A percentile compares a stretch with the other conserved stretches of the same genome.
phyloP scores from a whole-genome alignment of 2,329 filamentous ascomycete species.

The Clonostachys sp. region DNA sequence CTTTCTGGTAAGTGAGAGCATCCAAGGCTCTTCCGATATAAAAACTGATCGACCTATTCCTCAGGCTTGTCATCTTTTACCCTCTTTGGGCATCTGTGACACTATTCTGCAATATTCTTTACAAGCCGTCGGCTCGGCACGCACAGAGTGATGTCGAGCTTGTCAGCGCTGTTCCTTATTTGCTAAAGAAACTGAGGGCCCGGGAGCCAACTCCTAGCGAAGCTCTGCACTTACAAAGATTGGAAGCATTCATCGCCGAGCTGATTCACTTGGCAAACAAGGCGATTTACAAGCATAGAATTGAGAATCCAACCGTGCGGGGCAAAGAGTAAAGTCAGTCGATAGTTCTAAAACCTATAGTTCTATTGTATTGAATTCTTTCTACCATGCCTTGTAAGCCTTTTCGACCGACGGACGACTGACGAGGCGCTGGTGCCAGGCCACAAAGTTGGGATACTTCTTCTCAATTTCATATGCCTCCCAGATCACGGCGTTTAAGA shows the following conservation, averaged over 20 bases:
- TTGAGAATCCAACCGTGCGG: too few relatives aligned
- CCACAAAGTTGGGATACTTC: slow-evolving; percentile 24
- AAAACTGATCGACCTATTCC: too few relatives aligned
- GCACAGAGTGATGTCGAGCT: too few relatives aligned
- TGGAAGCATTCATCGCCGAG: too few relatives aligned
- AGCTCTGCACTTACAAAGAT: too few relatives aligned
- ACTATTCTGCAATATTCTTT: slow-evolving; percentile 50
- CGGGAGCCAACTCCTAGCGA: too few relatives aligned
- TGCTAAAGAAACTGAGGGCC: too few relatives aligned
- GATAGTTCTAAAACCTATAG: too few relatives aligned
- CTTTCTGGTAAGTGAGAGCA: slow-evolving; percentile 40
- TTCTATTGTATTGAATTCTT: background rate
- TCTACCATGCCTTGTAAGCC: background rate
- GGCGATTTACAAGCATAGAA: too few relatives aligned
- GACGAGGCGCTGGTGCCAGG: slow-evolving; percentile 23
- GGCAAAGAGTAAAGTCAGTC: too few relatives aligned
- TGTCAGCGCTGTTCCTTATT: too few relatives aligned
- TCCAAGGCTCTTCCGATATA: background rate
- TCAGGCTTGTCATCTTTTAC: slow-evolving; percentile 51
- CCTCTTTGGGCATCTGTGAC: slow-evolving; percentile 48
- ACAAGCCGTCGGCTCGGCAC: slow-evolving; percentile 31
- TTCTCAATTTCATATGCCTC: slow-evolving; percentile 15
- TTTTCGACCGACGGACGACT: slow-evolving; percentile 21
- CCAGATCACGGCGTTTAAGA: slow-evolving; percentile 1
- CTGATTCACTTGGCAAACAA: too few relatives aligned